Evolutionary conservation across 1,284 basidiomycete species (phyloP).

Genomic region (Rhodotorula sp.): DNA sequence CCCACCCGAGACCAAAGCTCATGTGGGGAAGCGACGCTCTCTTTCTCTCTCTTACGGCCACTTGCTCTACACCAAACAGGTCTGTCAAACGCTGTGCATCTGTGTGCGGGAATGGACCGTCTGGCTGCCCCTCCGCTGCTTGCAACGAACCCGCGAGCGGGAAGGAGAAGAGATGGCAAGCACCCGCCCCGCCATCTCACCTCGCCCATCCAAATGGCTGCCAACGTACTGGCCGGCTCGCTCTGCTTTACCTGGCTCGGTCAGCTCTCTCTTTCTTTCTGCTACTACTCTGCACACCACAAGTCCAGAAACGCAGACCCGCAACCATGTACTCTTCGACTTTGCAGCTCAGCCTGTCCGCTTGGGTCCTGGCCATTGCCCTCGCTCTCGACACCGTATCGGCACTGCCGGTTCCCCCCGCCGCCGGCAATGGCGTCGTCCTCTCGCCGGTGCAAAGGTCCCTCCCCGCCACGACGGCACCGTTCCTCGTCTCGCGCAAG

Average conservation of each 20-base stretch:
- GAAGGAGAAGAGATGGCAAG: not conserved
- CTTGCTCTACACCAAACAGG: not conserved
- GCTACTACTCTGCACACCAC: too few relatives aligned
- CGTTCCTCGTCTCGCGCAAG: not conserved
- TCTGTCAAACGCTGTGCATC: too few relatives aligned
- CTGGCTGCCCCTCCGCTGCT: not conserved
- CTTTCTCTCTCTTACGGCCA: not conserved
- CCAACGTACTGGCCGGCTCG: not conserved
- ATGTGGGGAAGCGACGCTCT: not conserved
- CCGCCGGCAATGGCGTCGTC: not conserved
- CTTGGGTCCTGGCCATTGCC: conserved; percentile 1
- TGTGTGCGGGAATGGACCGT: not conserved
- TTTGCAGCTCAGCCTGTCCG: not conserved
- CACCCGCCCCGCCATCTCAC: not conserved
- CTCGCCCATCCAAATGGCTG: not conserved
- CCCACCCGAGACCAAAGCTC: not conserved
- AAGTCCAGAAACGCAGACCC: not conserved
- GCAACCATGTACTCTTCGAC: not conserved
- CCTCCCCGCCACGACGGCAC: not conserved
- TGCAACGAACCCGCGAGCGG: not conserved
- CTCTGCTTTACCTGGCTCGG: not conserved
- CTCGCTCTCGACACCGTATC: not conserved
- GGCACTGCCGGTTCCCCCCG: not conserved
- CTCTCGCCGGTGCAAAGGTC: not conserved
- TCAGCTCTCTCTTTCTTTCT: not conserved